phyloP scores from a whole-genome alignment of 2,329 filamentous ascomycete species.

The Penicillium italicum region DNA sequence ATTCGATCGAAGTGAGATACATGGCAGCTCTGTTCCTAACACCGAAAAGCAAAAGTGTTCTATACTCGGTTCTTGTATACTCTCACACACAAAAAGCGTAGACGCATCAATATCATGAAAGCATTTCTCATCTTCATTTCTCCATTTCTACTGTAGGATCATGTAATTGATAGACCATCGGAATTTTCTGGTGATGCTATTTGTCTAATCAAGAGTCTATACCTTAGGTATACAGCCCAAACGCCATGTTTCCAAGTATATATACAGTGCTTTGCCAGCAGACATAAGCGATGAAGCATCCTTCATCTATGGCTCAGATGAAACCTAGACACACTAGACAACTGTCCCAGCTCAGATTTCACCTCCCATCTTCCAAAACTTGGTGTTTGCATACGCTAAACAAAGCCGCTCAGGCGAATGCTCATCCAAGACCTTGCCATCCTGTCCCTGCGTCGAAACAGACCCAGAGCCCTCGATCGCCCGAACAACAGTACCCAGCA shows the following conservation, averaged over 20 bases:
- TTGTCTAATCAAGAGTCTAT: constrained; percentile 1
- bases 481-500: constrained; percentile 38
- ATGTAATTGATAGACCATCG: not conserved
- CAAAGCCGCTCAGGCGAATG: constrained; percentile 27
- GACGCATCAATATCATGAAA: constrained; percentile 8
- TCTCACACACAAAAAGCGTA: constrained; percentile 5
- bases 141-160: not conserved
- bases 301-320: not conserved
- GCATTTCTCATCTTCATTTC: not conserved
- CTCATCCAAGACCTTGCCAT: constrained; percentile 2
- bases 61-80: constrained; percentile 9
- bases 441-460: not conserved
- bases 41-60: constrained; percentile 22
- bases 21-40: constrained; percentile 18
- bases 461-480: constrained; percentile 19
- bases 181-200: not conserved
- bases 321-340: not conserved
- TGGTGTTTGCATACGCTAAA: constrained; percentile 43
- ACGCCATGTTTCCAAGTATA: not conserved
- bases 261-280: constrained; percentile 1
- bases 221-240: not conserved
- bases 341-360: constrained; percentile 23
- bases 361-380: constrained; percentile 43
- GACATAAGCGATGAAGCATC: not conserved
- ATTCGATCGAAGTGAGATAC: constrained; percentile 17